Evolutionary conservation across 441 rosid genomes (phyloP).

Genomic region (Dalechampia spathulata): DNA sequence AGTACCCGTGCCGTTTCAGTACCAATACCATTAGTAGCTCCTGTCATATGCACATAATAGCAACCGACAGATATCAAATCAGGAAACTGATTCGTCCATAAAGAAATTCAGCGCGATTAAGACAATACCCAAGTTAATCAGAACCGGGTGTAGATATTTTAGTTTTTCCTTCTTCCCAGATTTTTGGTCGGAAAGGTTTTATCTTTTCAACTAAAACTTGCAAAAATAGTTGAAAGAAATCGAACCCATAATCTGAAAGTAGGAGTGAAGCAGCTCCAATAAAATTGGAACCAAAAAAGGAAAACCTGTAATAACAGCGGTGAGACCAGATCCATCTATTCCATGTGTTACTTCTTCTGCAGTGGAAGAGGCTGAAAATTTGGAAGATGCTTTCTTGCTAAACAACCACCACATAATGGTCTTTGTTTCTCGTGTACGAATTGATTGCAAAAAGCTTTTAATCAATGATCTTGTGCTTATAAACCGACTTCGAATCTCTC

Average conservation of each 20-base stretch:
- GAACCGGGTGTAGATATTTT: too few relatives aligned
- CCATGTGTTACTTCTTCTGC: slow-evolving; percentile 36
- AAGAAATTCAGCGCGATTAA: too few relatives aligned
- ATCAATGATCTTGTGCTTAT: too few relatives aligned
- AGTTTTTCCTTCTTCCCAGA: too few relatives aligned
- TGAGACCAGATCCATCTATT: slow-evolving; percentile 35
- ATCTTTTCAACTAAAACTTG: too few relatives aligned
- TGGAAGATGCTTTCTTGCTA: slow-evolving; percentile 23
- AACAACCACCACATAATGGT: slow-evolving; percentile 17
- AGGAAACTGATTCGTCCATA: background rate
- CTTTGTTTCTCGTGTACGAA: background rate
- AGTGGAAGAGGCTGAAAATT: slow-evolving; percentile 34
- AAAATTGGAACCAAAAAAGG: background rate
- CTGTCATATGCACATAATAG: slow-evolving; percentile 26
- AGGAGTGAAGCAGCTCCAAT: background rate
- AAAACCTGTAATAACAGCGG: slow-evolving; percentile 38
- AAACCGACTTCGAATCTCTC: too few relatives aligned
- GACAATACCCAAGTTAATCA: too few relatives aligned
- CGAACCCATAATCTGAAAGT: too few relatives aligned
- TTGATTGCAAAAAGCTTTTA: background rate
- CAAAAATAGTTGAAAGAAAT: too few relatives aligned
- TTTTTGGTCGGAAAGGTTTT: too few relatives aligned
- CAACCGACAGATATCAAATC: background rate
- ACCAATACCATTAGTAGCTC: slow-evolving; percentile 75
- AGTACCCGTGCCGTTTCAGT: slow-evolving; percentile 60